phyloP scores from a whole-genome alignment of 2,329 filamentous ascomycete species.

The Didymella exigua region DNA sequence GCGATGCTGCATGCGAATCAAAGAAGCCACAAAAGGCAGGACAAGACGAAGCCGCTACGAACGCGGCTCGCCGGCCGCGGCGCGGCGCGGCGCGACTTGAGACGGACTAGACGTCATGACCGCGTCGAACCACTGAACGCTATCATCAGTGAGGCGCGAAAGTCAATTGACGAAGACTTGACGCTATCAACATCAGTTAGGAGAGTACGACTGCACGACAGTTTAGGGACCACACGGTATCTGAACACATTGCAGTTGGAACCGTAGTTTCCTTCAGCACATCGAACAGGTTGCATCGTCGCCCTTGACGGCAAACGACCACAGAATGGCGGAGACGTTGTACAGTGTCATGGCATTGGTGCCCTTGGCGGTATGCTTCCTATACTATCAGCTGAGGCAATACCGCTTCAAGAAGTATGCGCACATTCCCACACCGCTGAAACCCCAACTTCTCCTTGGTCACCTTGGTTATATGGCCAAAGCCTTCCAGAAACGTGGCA shows the following conservation, averaged over 20 bases:
- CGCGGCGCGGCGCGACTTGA: too few species aligned
- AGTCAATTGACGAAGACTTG: background rate
- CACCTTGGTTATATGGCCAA: slow-evolving; percentile 35
- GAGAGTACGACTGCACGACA: background rate
- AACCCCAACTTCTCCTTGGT: slow-evolving; percentile 35
- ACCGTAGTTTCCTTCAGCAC: background rate
- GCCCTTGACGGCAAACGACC: background rate
- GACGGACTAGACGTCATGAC: background rate
- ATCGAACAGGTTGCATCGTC: background rate
- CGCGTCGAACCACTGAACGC: background rate
- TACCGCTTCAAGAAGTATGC: slow-evolving; percentile 38
- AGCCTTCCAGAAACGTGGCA: slow-evolving; percentile 33
- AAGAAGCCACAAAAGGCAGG: background rate
- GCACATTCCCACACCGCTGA: slow-evolving; percentile 28
- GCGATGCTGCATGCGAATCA: background rate
- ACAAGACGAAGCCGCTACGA: background rate
- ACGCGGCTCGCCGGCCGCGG: background rate
- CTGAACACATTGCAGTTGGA: background rate
- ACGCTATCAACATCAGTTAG: background rate
- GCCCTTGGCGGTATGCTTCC: slow-evolving; percentile 23
- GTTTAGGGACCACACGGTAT: too few species aligned
- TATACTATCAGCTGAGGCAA: slow-evolving; percentile 29
- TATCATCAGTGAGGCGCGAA: background rate
- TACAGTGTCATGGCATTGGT: slow-evolving; percentile 30
- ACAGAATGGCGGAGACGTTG: slow-evolving; percentile 24